phyloP scores from a whole-genome alignment of 2,329 filamentous ascomycete genomes.

The Myriangium duriaei region DNA sequence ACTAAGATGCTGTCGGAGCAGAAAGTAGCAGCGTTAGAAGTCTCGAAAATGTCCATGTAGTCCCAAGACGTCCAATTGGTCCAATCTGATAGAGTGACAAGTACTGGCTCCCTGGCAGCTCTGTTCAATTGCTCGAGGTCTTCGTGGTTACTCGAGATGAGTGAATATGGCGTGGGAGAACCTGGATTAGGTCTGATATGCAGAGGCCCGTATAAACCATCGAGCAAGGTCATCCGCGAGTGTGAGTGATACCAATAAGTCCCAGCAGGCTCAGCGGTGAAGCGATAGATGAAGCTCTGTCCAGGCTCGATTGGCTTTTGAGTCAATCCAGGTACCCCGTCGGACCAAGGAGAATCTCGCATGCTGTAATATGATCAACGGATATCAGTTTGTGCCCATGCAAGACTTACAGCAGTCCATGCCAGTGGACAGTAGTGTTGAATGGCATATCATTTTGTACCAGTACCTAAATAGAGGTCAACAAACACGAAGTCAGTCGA shows the following conservation, averaged over 20 bases:
- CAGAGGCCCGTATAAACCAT: slow-evolving; percentile 48
- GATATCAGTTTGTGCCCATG: neutral
- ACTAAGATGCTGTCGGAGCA: slow-evolving; percentile 51
- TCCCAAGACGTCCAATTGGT: slow-evolving; percentile 41
- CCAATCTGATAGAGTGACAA: slow-evolving; percentile 46
- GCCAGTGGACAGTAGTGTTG: slow-evolving; percentile 20
- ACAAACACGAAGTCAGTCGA: too few species aligned
- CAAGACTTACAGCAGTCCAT: slow-evolving; percentile 26
- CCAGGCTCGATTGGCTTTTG: slow-evolving; percentile 41
- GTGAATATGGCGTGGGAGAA: slow-evolving; percentile 35
- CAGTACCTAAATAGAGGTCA: too few species aligned
- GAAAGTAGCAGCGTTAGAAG: slow-evolving; percentile 35
- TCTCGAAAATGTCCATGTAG: slow-evolving; percentile 32
- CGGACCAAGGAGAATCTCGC: slow-evolving; percentile 37
- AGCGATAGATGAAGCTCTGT: slow-evolving; percentile 39
- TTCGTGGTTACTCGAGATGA: slow-evolving; percentile 32
- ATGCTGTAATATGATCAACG: neutral
- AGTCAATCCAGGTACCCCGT: slow-evolving; percentile 46
- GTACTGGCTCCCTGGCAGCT: slow-evolving; percentile 37
- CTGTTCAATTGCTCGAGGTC: slow-evolving; percentile 33
- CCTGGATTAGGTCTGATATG: slow-evolving; percentile 31
- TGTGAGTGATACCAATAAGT: slow-evolving; percentile 32
- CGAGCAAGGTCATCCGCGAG: slow-evolving; percentile 42
- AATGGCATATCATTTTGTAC: slow-evolving; percentile 19
- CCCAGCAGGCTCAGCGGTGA: slow-evolving; percentile 44